Conservation (phyloP, 768 basidiomycete genomes). For the Antrodiella citrinella region DNA sequence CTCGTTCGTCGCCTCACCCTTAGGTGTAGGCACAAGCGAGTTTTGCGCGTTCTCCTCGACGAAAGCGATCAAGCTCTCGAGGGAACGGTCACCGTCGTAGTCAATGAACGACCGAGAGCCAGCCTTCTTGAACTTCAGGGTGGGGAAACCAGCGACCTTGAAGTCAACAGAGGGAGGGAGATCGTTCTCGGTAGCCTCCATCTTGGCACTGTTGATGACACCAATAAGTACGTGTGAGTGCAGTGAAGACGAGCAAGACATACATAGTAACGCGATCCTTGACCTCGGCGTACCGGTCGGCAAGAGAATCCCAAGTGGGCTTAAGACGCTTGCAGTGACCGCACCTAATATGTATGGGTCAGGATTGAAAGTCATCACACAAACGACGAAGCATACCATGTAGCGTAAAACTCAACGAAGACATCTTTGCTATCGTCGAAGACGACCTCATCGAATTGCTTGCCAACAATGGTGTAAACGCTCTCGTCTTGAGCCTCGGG, state of each 20-base stretch:
- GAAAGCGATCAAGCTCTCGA: conserved; percentile 81
- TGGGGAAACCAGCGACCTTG: conserved; percentile 86
- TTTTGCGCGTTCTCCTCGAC: conserved; percentile 78
- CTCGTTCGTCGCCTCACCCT: conserved; percentile 14
- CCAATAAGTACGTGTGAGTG: no score
- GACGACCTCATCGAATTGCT: conserved; percentile 82
- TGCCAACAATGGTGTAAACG: conserved; percentile 79
- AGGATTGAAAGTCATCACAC: conserved; percentile 1
- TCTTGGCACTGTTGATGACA: conserved; percentile 61
- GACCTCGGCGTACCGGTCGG: conserved; percentile 68
- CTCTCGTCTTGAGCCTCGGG: conserved; percentile 77
- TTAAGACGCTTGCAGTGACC: conserved; percentile 96
- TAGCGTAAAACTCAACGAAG: conserved; percentile 94
- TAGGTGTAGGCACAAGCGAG: conserved; percentile 35
- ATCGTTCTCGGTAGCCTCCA: conserved; percentile 96
- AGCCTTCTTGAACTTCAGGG: conserved; percentile 93
- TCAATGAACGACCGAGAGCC: conserved; percentile 82
- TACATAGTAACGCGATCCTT: conserved; percentile 78
- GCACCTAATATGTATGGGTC: conserved; percentile 43
- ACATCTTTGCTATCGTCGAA: conserved; percentile 88
- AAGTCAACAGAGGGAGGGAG: conserved; percentile 83
- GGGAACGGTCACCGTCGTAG: conserved; percentile 86
- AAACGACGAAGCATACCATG: conserved; percentile 64
- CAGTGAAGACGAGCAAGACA: conserved; percentile 15
- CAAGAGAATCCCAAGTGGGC: conserved; percentile 89